A percentile compares a stretch with the other conserved stretches of the same genome.
phyloP scores from a whole-genome alignment of 306 rosid species.

The Gastrolobium bilobum region DNA sequence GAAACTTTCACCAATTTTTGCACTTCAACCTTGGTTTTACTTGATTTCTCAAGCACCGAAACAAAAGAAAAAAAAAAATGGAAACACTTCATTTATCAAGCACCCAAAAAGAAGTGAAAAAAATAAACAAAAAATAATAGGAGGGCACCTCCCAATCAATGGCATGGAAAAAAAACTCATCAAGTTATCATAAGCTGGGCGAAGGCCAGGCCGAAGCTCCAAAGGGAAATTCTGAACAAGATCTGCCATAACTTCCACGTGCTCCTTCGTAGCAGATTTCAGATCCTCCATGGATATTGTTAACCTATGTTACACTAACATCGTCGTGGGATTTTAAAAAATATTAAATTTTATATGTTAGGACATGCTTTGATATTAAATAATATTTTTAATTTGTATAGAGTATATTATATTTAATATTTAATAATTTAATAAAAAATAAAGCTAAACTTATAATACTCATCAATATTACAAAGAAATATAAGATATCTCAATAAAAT shows the following conservation, averaged over 20 bases:
- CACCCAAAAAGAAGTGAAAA: background rate
- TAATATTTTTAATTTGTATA: too few relatives aligned
- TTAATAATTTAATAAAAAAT: too few relatives aligned
- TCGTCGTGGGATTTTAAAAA: too few relatives aligned
- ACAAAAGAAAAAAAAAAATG: background rate
- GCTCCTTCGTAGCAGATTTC: conserved; percentile 77
- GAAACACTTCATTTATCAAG: conserved; percentile 10
- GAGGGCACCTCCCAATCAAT: conserved; percentile 83
- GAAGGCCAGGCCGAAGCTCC: conserved; percentile 75
- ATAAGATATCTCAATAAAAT: too few relatives aligned
- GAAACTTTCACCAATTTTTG: background rate
- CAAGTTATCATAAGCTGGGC: conserved; percentile 82
- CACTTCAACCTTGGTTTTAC: background rate
- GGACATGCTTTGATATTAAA: too few relatives aligned
- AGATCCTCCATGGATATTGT: conserved; percentile 68
- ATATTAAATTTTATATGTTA: too few relatives aligned
- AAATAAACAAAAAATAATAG: background rate
- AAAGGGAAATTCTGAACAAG: conserved; percentile 77
- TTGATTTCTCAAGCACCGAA: background rate
- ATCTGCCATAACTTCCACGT: conserved; percentile 81
- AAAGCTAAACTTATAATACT: too few relatives aligned
- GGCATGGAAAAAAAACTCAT: conserved; percentile 90
- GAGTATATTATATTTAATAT: too few relatives aligned
- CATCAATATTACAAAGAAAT: too few relatives aligned
- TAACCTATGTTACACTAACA: too few relatives aligned